Percentiles rank a stretch among this genome's conserved stretches.
Conservation (phyloP, 2,329 filamentous ascomycete genomes). For the Talaromyces sp. region DNA sequence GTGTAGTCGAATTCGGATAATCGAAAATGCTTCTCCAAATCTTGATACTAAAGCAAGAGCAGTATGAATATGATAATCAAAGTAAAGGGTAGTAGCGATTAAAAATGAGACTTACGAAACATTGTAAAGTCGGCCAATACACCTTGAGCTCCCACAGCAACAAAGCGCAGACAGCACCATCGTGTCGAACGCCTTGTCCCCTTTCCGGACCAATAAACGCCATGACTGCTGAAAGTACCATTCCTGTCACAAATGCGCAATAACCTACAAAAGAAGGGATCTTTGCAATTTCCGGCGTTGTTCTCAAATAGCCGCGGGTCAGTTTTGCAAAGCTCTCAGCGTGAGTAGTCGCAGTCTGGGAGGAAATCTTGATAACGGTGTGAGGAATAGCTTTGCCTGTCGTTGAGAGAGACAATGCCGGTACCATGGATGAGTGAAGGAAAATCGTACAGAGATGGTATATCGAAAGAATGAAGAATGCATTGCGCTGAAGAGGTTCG, state of each 20-base stretch:
- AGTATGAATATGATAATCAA: background rate
- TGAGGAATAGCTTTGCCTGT: background rate
- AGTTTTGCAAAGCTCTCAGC: background rate
- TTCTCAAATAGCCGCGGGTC: background rate
- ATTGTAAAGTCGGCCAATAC: slow-evolving; percentile 8
- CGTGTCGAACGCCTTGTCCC: slow-evolving; percentile 6
- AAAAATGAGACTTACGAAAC: background rate
- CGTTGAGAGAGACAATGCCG: slow-evolving; percentile 2
- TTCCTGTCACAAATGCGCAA: slow-evolving; percentile 9
- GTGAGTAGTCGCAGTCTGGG: background rate
- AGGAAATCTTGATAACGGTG: background rate
- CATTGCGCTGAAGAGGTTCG: slow-evolving; percentile 9
- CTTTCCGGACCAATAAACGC: background rate
- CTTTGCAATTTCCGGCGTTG: slow-evolving; percentile 5
- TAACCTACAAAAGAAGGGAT: slow-evolving; percentile 9
- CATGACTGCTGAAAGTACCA: slow-evolving; percentile 12
- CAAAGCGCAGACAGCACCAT: slow-evolving; percentile 11
- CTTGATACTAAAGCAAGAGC: background rate
- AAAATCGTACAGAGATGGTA: slow-evolving; percentile 11
- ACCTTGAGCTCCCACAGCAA: slow-evolving; percentile 10
- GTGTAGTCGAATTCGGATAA: background rate
- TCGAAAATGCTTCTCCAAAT: background rate
- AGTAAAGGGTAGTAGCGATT: no score
- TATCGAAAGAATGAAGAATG: slow-evolving; percentile 10
- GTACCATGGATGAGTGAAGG: slow-evolving; percentile 10